Evolutionary conservation across 306 rosid genomes (phyloP).

Genomic region (Rosa rugosa): DNA sequence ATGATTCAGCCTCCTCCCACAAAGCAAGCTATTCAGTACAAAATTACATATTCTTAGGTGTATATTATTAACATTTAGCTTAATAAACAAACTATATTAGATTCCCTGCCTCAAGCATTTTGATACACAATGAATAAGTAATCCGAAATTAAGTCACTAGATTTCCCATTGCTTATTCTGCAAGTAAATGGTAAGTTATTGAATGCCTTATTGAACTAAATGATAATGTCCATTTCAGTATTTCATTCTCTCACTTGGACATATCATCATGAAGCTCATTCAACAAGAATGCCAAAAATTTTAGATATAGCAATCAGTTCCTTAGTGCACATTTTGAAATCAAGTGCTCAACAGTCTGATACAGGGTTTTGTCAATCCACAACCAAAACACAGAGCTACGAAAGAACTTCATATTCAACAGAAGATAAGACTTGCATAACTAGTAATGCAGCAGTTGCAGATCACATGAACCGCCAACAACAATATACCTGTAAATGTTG

Average conservation of each 20-base stretch:
- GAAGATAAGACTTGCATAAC: not conserved
- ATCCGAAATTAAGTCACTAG: not conserved
- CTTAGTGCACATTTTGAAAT: not conserved
- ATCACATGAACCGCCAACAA: not conserved
- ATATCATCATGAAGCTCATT: not conserved
- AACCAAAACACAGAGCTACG: not conserved
- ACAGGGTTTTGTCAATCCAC: not conserved
- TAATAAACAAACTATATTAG: not conserved
- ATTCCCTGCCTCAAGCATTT: not conserved
- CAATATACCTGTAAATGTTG: not conserved
- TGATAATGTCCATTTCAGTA: not conserved
- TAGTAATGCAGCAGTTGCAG: not conserved
- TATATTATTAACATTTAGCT: no score
- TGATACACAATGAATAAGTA: not conserved
- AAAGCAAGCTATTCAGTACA: not conserved
- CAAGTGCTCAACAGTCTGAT: not conserved
- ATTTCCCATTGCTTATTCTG: not conserved
- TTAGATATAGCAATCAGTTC: not conserved
- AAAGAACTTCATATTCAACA: not conserved
- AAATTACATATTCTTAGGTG: not conserved
- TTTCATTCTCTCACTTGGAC: not conserved
- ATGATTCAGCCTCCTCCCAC: not conserved
- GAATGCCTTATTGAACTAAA: not conserved
- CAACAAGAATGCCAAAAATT: not conserved
- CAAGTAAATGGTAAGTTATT: not conserved